These are phyloP conservation scores for Fusarium sp. DNA, from an alignment of 2,329 filamentous ascomycete genomes.

Conservation along the genomic window DNA sequence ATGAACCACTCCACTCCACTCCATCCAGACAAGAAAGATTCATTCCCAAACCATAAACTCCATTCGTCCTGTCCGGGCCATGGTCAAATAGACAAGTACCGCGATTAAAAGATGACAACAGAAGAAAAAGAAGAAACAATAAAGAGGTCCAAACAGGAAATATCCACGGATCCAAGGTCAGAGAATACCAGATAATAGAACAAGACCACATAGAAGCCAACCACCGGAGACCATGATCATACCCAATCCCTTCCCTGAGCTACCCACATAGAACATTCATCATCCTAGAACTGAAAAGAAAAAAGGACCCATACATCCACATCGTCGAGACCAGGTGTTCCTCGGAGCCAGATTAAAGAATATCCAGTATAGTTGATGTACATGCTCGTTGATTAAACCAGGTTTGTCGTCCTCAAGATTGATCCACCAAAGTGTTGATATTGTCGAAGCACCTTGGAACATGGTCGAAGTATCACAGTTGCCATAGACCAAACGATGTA, in stretches of 20 bases:
- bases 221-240: background rate
- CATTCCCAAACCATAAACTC: conserved; percentile 12
- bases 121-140: background rate
- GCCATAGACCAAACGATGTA: conserved; percentile 18
- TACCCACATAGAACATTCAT: background rate
- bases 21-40: background rate
- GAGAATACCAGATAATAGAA: background rate
- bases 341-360: background rate
- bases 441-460: background rate
- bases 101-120: conserved; percentile 3
- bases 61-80: conserved; percentile 1
- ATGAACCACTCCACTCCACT: background rate
- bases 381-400: background rate
- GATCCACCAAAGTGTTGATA: background rate
- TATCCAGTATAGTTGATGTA: background rate
- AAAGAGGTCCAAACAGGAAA: background rate
- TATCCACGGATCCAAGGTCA: conserved; percentile 15
- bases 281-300: background rate
- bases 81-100: background rate
- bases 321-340: background rate
- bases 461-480: conserved; percentile 18
- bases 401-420: background rate
- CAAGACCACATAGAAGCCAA: background rate
- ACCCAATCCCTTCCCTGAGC: background rate
- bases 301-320: background rate